Evolutionary conservation across 441 rosid genomes (phyloP).

Genomic region (Geranium incanum): DNA sequence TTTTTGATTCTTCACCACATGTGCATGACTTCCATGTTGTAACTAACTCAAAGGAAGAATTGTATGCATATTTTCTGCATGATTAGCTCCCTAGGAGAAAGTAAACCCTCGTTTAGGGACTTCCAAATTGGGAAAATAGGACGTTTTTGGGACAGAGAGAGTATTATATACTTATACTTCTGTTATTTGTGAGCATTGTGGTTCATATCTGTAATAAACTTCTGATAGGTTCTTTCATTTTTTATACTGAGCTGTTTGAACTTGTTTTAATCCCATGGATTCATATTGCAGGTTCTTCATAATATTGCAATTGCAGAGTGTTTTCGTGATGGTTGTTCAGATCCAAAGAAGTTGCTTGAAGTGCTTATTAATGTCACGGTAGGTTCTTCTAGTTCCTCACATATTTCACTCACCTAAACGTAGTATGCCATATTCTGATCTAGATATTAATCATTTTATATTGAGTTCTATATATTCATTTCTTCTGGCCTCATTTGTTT

Average conservation of each 20-base stretch:
- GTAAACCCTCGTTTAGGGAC: too few relatives aligned
- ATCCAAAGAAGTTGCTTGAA: slow-evolving; percentile 65
- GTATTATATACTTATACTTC: not conserved
- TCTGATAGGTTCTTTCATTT: not conserved
- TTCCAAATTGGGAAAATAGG: too few relatives aligned
- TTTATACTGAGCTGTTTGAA: slow-evolving; percentile 3
- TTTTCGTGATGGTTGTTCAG: slow-evolving; percentile 64
- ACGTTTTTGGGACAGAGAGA: too few relatives aligned
- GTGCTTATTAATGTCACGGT: slow-evolving; percentile 74
- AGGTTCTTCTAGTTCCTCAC: slow-evolving; percentile 13
- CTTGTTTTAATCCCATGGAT: slow-evolving; percentile 15
- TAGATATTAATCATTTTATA: not conserved
- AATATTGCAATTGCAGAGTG: slow-evolving; percentile 81
- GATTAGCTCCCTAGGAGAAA: too few relatives aligned
- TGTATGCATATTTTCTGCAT: too few relatives aligned
- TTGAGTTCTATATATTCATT: not conserved
- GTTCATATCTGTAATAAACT: not conserved
- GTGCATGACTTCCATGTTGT: too few relatives aligned
- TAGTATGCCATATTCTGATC: not conserved
- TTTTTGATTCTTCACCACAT: too few relatives aligned
- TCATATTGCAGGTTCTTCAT: slow-evolving; percentile 60
- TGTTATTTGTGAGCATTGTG: not conserved
- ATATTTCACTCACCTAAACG: not conserved
- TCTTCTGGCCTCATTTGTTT: not conserved
- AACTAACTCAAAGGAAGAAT: too few relatives aligned